Percentiles rank a stretch among this genome's conserved stretches.
phyloP scores from a whole-genome alignment of 345 rosid genomes.

The Kernera saxatilis region DNA sequence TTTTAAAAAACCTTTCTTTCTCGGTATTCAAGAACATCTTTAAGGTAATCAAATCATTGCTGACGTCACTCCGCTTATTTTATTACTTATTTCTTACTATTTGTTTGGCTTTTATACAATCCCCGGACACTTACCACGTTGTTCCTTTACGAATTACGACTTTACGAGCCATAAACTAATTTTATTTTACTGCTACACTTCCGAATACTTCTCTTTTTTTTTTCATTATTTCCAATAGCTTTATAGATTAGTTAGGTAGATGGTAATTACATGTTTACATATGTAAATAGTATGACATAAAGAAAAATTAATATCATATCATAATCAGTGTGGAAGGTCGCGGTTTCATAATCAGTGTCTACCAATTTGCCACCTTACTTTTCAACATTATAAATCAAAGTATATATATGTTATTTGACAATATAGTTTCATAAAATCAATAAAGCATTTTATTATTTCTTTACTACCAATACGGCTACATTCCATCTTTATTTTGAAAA shows the following conservation, averaged over 20 bases:
- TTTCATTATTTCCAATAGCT: background rate
- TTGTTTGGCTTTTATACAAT: background rate
- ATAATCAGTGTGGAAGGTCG: too few species aligned
- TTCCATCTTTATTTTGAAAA: background rate
- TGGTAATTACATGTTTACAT: too few species aligned
- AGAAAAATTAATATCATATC: too few species aligned
- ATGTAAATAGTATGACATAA: too few species aligned
- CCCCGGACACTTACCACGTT: background rate
- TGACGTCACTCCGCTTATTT: background rate
- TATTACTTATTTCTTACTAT: background rate
- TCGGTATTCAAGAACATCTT: background rate
- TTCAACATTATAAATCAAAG: too few species aligned
- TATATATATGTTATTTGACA: too few species aligned
- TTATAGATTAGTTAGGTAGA: too few species aligned
- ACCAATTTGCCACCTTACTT: too few species aligned
- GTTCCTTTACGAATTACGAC: background rate
- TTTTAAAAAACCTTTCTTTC: background rate
- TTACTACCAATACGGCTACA: background rate
- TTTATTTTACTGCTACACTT: background rate
- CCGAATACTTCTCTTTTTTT: background rate
- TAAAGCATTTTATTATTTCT: too few species aligned
- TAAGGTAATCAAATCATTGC: background rate
- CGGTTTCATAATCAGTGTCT: too few species aligned
- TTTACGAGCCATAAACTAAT: background rate
- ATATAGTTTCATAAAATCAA: too few species aligned